Evolutionary conservation across 2,329 filamentous ascomycete species (phyloP), one percentile per base, ranked within the genome.

Genomic region (Didymella exigua): DNA sequence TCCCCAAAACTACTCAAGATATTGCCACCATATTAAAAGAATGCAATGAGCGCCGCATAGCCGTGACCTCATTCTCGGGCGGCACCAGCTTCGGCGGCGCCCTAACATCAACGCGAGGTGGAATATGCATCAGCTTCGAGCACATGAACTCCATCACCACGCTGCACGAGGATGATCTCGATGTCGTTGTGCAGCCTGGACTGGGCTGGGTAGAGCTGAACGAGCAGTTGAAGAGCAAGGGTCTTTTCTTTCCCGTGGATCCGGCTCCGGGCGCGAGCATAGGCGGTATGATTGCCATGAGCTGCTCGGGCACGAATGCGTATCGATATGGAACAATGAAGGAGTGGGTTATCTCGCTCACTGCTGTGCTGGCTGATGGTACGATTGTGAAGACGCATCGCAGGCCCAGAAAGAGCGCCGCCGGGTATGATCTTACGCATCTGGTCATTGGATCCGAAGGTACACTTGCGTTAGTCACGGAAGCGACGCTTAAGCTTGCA

Each of bases 261-360:
- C 92, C 92, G n/a, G 91, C 91, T 48, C 92, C 91, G 24, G 91
- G 91, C 7, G 92, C 92, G 53, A 90, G 89, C 85, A 95, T 96
- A 66, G 92, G 92, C 49, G 92, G 92, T 36, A 92, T 92, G 89
- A 72, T 77, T 27, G 69, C 70, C 29, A 91, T 89, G 10, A 86
- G 85, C 52, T 90, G 88, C 73, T 86, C 74, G 9, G 92, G 92
- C 48, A 96, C 92, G 7, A 96, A 96, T 72, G 89, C 92, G 11
- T 96, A 96, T 79, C 83, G 91, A 50, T 96, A 96, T 73, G 92
- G 92, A 57, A 96, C 92, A 2, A 96, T 96, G 90, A 86, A 90
- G 58, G 91, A 96, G 70, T 96, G 91, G 90, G 91, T 96, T 14
- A 79, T 96, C 13, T 89, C 85, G 46, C 76, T 96, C 60, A 96